Percentiles rank a stretch among this genome's conserved stretches.
These are phyloP conservation scores for Fusarium avenaceum DNA, from an alignment of 2,329 filamentous ascomycete genomes.

Conservation along the genomic window DNA sequence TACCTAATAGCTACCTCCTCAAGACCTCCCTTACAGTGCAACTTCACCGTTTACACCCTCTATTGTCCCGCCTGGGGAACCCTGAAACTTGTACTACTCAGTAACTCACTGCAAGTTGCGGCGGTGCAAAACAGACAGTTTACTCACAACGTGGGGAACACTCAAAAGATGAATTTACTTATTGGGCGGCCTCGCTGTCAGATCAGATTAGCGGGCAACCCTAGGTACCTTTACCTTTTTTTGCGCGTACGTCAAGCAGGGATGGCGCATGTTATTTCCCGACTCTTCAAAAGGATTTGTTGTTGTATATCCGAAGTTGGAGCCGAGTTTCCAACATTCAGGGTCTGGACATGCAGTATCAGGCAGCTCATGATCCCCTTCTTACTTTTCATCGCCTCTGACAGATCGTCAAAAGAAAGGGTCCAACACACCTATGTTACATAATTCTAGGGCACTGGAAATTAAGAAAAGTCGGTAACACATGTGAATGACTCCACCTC, in stretches of 20 bases:
- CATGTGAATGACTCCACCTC: constrained; percentile 8
- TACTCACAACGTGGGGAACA: not conserved
- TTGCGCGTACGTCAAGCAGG: constrained; percentile 15
- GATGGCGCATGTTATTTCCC: constrained; percentile 4
- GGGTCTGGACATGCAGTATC: too few species aligned
- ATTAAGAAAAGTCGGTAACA: not conserved
- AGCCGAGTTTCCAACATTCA: too few species aligned
- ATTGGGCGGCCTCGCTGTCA: constrained; percentile 39
- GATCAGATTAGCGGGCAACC: constrained; percentile 32
- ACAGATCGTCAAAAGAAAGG: too few species aligned
- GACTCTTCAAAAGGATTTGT: too few species aligned
- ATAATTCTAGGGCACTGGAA: not conserved
- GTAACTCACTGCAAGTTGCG: not conserved
- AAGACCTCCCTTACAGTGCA: not conserved
- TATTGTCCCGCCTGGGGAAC: constrained; percentile 25
- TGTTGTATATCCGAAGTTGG: too few species aligned
- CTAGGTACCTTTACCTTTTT: too few species aligned
- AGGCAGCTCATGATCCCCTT: too few species aligned
- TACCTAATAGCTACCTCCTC: too few species aligned
- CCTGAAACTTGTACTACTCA: constrained; percentile 7
- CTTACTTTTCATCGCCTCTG: too few species aligned
- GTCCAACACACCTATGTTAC: too few species aligned
- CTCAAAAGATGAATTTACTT: not conserved
- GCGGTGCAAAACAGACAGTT: constrained; percentile 19
- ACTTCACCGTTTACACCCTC: constrained; percentile 4